These are phyloP conservation scores for Entomortierella parvispora DNA, from an alignment of 192 early-diverging fungal genomes.

Conservation along the genomic window DNA sequence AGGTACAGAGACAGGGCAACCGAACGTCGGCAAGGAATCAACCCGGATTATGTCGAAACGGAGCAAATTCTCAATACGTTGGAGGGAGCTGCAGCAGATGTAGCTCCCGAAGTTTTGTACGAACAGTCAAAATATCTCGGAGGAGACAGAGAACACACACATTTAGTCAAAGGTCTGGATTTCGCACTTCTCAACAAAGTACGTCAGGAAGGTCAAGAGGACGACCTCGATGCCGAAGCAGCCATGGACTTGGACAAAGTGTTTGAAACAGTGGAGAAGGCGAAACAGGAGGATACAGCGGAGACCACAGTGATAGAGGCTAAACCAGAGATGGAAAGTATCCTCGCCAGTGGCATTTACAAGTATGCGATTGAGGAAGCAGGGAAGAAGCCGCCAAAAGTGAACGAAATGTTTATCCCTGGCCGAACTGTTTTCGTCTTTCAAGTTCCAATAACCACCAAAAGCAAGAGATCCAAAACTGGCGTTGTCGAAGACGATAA, in stretches of 20 bases:
- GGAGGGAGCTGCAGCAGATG: conserved; percentile 53
- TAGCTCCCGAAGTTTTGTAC: conserved; percentile 61
- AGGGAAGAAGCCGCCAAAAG: conserved; percentile 50
- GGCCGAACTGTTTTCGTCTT: conserved; percentile 84
- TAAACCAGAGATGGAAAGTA: conserved; percentile 49
- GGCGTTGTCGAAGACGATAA: conserved; percentile 56
- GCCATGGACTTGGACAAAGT: conserved; percentile 56
- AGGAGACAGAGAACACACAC: conserved; percentile 87
- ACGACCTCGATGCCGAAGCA: conserved; percentile 53
- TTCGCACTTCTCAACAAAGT: conserved; percentile 83
- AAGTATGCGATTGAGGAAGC: conserved; percentile 51
- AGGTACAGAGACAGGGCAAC: conserved; percentile 94
- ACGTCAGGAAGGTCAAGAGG: conserved; percentile 62
- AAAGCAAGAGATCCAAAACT: conserved; percentile 45
- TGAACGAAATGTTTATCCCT: conserved; percentile 78
- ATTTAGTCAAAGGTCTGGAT: conserved; percentile 94
- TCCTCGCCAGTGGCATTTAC: conserved; percentile 61
- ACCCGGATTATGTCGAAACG: conserved; percentile 72
- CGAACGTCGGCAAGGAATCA: conserved; percentile 80
- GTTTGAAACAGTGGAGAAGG: conserved; percentile 49
- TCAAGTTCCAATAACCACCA: conserved; percentile 57
- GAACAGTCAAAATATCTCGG: conserved; percentile 92
- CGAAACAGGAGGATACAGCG: conserved; percentile 39
- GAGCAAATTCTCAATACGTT: conserved; percentile 65
- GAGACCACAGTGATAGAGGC: conserved; percentile 23